Conservation (phyloP, 2,329 filamentous ascomycete species). For the Colletotrichum higginsianum region DNA sequence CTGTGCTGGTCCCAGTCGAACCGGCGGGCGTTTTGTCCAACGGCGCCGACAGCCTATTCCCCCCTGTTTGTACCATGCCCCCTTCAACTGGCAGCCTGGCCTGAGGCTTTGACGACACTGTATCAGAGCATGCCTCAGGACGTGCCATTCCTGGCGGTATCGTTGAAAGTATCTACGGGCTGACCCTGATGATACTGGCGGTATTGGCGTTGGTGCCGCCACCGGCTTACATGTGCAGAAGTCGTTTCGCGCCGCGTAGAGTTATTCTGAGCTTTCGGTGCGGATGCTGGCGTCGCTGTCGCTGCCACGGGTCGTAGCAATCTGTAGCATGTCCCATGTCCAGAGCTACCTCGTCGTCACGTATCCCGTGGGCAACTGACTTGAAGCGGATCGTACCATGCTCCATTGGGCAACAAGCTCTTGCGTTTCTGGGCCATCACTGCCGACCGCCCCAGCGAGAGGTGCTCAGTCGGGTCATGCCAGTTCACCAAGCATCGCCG, state of each 20-base stretch:
- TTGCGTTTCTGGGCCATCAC: conserved; percentile 26
- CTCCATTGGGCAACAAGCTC: conserved; percentile 29
- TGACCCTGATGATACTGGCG: conserved; percentile 11
- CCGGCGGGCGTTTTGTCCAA: conserved; percentile 28
- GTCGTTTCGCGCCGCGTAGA: conserved; percentile 21
- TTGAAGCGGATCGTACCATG: conserved; percentile 32
- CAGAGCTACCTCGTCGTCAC: conserved; percentile 3
- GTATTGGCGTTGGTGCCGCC: conserved; percentile 1
- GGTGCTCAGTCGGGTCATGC: conserved; percentile 38
- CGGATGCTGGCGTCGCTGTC: conserved; percentile 3
- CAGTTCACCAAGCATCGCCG: conserved; percentile 42
- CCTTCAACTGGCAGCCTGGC: conserved; percentile 4
- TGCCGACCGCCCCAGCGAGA: conserved; percentile 38
- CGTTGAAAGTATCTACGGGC: background rate
- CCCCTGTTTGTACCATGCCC: conserved; percentile 18
- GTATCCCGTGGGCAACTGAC: conserved; percentile 23
- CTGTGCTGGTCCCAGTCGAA: conserved; percentile 13
- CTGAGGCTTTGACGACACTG: conserved; percentile 23
- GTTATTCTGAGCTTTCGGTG: background rate
- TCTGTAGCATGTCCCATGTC: conserved; percentile 38
- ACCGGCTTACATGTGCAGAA: conserved; percentile 8
- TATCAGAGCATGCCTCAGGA: conserved; percentile 14
- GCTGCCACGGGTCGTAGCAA: conserved; percentile 23
- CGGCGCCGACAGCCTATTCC: conserved; percentile 27
- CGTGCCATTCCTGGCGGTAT: background rate